phyloP scores from a whole-genome alignment of 1,139 yeast genomes.

The Scheffersomyces lignicola region DNA sequence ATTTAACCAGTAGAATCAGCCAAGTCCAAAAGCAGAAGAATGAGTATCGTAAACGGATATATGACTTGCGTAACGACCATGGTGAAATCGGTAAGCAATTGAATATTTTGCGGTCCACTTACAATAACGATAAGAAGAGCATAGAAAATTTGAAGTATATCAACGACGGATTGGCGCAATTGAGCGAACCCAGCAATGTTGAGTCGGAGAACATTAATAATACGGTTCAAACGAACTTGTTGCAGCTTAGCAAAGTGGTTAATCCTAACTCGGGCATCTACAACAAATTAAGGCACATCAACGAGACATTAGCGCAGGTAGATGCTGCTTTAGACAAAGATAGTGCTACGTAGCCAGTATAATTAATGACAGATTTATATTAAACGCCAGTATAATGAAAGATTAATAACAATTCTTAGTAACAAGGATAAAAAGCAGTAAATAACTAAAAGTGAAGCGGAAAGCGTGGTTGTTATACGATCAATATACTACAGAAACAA shows the following conservation, averaged over 20 bases:
- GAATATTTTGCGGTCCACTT: constrained; percentile 35
- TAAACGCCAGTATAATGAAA: background rate
- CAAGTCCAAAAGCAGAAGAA: constrained; percentile 42
- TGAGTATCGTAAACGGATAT: constrained; percentile 38
- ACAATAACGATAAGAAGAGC: constrained; percentile 23
- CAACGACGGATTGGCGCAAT: constrained; percentile 10
- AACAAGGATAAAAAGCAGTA: background rate
- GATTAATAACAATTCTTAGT: background rate
- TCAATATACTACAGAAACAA: constrained; percentile 1
- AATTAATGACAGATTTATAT: constrained; percentile 1
- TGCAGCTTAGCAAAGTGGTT: constrained; percentile 23
- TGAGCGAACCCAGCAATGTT: constrained; percentile 3
- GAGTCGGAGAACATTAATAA: constrained; percentile 3
- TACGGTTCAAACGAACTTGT: constrained; percentile 15
- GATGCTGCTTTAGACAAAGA: background rate
- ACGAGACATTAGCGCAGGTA: constrained; percentile 24
- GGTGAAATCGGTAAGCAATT: constrained; percentile 38
- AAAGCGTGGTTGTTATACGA: background rate
- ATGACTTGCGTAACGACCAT: constrained; percentile 38
- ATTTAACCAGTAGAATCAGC: constrained; percentile 35
- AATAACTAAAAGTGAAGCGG: background rate
- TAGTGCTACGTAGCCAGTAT: background rate
- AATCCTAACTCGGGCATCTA: constrained; percentile 44
- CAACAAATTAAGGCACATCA: constrained; percentile 33
- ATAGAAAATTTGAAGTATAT: constrained; percentile 23